Percentiles rank a stretch among this genome's conserved stretches.
Conservation (phyloP, 495 filamentous ascomycete genomes). For the Oidiodendron maius region DNA sequence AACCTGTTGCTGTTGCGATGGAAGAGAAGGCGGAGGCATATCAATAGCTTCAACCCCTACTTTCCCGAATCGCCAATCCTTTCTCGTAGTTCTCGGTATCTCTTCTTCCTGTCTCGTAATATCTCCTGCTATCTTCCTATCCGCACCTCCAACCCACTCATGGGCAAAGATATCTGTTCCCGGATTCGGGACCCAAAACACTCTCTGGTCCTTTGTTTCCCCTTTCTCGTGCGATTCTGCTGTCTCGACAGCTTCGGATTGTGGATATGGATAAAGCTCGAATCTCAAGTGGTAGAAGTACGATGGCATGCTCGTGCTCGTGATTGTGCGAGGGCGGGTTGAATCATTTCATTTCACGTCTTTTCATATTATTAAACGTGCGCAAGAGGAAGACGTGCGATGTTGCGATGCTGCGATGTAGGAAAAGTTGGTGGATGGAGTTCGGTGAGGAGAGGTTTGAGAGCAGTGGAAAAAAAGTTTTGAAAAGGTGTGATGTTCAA, state of each 20-base stretch:
- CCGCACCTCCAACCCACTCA: no score
- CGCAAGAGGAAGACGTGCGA: no score
- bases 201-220: slow-evolving; percentile 1
- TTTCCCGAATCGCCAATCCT: slow-evolving; percentile 58
- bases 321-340: no score
- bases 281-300: slow-evolving; percentile 91
- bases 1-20: no score
- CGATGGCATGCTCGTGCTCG: slow-evolving; percentile 18
- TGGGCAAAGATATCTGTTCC: slow-evolving; percentile 44
- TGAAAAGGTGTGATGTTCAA: no score
- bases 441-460: no score
- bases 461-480: no score
- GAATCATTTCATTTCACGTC: no score
- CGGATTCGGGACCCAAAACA: slow-evolving; percentile 33
- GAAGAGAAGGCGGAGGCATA: slow-evolving; percentile 33
- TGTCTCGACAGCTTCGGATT: slow-evolving; percentile 1
- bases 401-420: no score
- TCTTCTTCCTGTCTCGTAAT: not conserved
- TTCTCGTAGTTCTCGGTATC: slow-evolving; percentile 3
- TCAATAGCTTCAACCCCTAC: slow-evolving; percentile 64
- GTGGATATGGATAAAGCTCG: slow-evolving; percentile 63
- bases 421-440: no score
- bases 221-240: slow-evolving; percentile 5
- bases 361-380: no score
- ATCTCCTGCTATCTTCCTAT: slow-evolving; percentile 13